Evolutionary conservation across 2,329 filamentous ascomycete species (phyloP).

Genomic region (Colletotrichum sansevieriae): DNA sequence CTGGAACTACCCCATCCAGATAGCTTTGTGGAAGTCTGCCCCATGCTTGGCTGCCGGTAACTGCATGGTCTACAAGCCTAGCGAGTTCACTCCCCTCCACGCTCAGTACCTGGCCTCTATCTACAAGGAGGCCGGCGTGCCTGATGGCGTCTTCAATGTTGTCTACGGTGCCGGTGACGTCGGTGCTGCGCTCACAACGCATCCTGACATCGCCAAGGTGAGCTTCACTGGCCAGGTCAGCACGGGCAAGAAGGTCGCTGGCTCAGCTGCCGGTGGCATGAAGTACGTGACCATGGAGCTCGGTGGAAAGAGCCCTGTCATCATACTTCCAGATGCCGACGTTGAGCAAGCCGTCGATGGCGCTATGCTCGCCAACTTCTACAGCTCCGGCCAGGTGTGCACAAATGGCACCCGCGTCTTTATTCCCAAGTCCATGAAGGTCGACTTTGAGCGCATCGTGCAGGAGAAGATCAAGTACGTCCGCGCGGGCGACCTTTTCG

Average conservation of each 20-base stretch:
- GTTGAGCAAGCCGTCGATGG: constrained; percentile 86
- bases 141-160: constrained; percentile 88
- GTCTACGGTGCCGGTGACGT: constrained; percentile 85
- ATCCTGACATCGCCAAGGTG: constrained; percentile 83
- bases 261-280: constrained; percentile 80
- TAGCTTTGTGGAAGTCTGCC: constrained; percentile 90
- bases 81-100: constrained; percentile 89
- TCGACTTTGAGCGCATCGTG: constrained; percentile 76
- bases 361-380: constrained; percentile 95
- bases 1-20: constrained; percentile 94
- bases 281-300: constrained; percentile 95
- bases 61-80: constrained; percentile 92
- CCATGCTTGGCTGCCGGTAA: constrained; percentile 89
- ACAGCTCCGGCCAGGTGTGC: constrained; percentile 90
- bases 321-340: constrained; percentile 85
- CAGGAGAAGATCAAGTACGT: constrained; percentile 83
- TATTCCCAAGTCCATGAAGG: constrained; percentile 75
- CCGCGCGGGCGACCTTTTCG: constrained; percentile 80
- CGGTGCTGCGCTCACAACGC: constrained; percentile 79
- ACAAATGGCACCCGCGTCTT: constrained; percentile 94
- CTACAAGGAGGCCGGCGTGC: constrained; percentile 83
- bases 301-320: constrained; percentile 85
- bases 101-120: constrained; percentile 80
- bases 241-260: constrained; percentile 81
- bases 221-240: constrained; percentile 54